Conservation (phyloP, 1,284 basidiomycete species). For the Macrocybe sp. region DNA sequence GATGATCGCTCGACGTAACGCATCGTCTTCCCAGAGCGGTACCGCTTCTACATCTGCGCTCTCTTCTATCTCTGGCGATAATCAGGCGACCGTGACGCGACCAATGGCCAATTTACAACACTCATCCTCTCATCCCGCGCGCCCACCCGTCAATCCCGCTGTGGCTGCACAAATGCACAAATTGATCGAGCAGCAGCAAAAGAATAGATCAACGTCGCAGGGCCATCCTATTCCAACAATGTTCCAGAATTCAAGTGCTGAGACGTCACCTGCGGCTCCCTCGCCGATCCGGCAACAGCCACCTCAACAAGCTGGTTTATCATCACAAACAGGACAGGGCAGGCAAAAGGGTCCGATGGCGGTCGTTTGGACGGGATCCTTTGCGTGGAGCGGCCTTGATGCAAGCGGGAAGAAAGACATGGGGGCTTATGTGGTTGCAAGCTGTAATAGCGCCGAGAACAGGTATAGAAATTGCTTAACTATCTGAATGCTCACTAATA, state of each 20-base stretch:
- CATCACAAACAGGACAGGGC: too few species aligned
- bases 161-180: slow-evolving; percentile 48
- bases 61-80: too few species aligned
- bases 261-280: background rate
- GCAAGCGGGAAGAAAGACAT: slow-evolving; percentile 37
- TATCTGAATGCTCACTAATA: slow-evolving; percentile 4
- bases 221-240: background rate
- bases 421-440: slow-evolving; percentile 36
- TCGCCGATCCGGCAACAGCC: slow-evolving; percentile 3
- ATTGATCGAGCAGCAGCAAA: slow-evolving; percentile 37
- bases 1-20: too few species aligned
- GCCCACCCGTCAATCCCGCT: slow-evolving; percentile 11
- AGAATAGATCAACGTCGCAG: background rate
- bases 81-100: too few species aligned
- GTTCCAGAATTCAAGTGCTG: background rate
- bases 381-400: slow-evolving; percentile 45
- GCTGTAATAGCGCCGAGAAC: too few species aligned
- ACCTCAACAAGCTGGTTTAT: background rate
- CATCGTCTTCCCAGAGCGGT: too few species aligned
- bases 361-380: slow-evolving; percentile 45
- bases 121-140: background rate
- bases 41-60: too few species aligned
- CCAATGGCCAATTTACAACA: background rate
- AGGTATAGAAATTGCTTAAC: background rate
- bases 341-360: background rate